Evolutionary conservation across 306 rosid species (phyloP), one percentile per base, ranked within the genome.

Genomic region (Luffa aegyptiaca): DNA sequence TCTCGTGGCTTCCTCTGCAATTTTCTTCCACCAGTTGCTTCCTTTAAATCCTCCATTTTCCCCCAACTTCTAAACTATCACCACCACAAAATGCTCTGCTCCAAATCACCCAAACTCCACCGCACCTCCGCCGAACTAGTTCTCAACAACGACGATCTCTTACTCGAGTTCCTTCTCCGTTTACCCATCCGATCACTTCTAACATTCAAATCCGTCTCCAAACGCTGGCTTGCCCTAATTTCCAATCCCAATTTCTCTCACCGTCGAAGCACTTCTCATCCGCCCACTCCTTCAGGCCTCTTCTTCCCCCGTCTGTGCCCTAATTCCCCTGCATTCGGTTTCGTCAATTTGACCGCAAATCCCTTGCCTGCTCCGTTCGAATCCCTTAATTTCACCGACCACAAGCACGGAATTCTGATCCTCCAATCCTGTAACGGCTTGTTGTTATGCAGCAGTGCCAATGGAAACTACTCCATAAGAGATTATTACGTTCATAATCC

Each of bases 381-480:
- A 20, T 69, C 83, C 31, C 66, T 48, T 76, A 1, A 65, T 77
- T 77, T 80, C 69, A 3, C 79, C 84, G 2, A 37, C 13, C 5
- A 53, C 5, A 37, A 17, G 3, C 31, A 52, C 69, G 77, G 68
- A 8, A 1, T 79, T 12, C 26, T 42, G 44, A 82, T 86, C 51
- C 36, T 71, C 1, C 80, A 80, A 39, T 82, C 86, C 36, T 84
- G 86, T 80, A 84, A 86, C 21, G 87, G 89, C 2, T 77, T 86
- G 39, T 10, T 82, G 31, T 46, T 83, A 6, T 82, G 80, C 80
- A 78, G 82, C 6, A 59, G 33, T 37, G 16, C 17, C 13, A 51
- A 77, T 17, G 4, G 16, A 42, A 18, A n/a, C 77, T 26, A 63
- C 44, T 72, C 66, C 3, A 42, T 1, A 4, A 63, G 36, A 14